Evolutionary conservation across 306 rosid genomes (phyloP).

Genomic region (Vicia faba): DNA sequence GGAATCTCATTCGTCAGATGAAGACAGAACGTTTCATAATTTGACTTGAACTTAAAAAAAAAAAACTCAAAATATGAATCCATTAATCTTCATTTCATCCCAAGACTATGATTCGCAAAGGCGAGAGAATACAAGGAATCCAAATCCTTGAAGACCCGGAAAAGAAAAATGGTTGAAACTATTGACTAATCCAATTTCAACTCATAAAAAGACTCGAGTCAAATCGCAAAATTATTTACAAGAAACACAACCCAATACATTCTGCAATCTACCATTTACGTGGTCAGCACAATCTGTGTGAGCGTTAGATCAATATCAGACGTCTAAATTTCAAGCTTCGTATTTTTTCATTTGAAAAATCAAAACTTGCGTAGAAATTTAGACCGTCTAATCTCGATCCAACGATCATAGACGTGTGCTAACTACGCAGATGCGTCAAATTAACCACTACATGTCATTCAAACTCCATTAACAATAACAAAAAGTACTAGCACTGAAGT

Average conservation of each 20-base stretch:
- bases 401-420: no score
- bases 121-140: not conserved
- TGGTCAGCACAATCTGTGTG: no score
- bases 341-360: no score
- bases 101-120: not conserved
- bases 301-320: no score
- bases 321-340: no score
- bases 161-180: constrained; percentile 1
- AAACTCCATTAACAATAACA: not conserved
- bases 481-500: not conserved
- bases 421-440: no score
- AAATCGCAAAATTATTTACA: constrained; percentile 35
- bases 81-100: not conserved
- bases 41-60: not conserved
- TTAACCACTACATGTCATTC: no score
- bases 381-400: no score
- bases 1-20: not conserved
- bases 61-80: not conserved
- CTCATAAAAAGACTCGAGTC: constrained; percentile 32
- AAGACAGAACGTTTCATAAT: not conserved
- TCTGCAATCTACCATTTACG: no score
- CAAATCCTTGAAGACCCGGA: constrained; percentile 3
- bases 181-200: constrained; percentile 13
- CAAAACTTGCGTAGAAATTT: no score
- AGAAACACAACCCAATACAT: not conserved